Base-by-base conservation (phyloP, 1,284 basidiomycete species). In the Apiotrichum sp. region DNA sequence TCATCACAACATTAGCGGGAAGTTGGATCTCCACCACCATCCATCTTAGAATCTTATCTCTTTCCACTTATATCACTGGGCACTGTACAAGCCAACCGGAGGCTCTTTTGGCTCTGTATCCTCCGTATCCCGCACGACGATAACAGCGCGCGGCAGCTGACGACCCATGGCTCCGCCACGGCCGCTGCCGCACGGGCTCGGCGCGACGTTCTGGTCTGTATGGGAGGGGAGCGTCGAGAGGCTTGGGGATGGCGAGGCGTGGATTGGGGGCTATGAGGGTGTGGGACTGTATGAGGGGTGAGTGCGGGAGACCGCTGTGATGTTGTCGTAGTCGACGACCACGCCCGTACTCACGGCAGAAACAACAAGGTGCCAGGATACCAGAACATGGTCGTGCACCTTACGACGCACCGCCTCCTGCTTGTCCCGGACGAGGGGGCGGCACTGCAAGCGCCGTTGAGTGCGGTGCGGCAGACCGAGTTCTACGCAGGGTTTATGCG, bases 211-310 rank as follows among this genome's bases (percentile, higher is more conserved):
- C 51, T 72, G 68, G 68, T 59, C 63, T 6, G 58, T 62, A 33
- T 70, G 64, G 63, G 13, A 40, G 22, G 44, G 50, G 33, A 60
- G 54, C 16, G 65, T 68, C 22, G 65, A 64, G 43, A 60, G 58
- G 29, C 62, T 72, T 0, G 62, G 88, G 64, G 79, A 82, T 6
- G 88, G 91, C 56, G 92, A 96, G 74, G 82, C 83, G 43, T 78
- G 88, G 47, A 77, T 88, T 3, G 79, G 83, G 3, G 83, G 81
- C 38, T 89, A 90, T 71, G 86, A 89, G 46, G 78, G 78, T 45
- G 86, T 95, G 4, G 92, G 92, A 1, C 84, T 96, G 56, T 96
- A 96, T 69, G 87, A 92, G 66, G 89, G 88, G 91, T 93, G 72
- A 65, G 85, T 77, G 47, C 36, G 13, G 8, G 7, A 13, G 8